phyloP scores from a whole-genome alignment of 2,329 filamentous ascomycete genomes.

The Colletotrichum destructivum region DNA sequence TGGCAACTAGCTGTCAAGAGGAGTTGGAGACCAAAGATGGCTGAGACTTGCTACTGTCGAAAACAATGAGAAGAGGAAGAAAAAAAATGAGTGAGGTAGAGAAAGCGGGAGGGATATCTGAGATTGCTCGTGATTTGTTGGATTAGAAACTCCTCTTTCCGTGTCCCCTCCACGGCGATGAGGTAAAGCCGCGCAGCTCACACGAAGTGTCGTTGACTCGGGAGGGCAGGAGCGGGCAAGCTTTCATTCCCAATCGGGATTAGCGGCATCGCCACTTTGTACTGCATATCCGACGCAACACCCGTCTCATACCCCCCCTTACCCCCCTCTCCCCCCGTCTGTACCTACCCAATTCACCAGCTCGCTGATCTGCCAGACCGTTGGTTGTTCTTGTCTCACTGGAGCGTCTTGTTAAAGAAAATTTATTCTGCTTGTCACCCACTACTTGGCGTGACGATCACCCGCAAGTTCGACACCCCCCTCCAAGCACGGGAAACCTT shows the following conservation, averaged over 20 bases:
- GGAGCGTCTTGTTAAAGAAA: no score
- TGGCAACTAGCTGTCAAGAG: neutral
- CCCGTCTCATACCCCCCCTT: neutral
- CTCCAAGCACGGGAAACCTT: no score
- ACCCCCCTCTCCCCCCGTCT: no score
- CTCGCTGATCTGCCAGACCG: no score
- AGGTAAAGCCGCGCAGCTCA: constrained; percentile 1
- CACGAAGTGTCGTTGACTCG: neutral
- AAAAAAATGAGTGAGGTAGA: neutral
- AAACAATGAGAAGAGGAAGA: neutral
- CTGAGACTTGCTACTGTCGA: neutral
- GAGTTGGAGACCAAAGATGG: neutral
- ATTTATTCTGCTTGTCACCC: no score
- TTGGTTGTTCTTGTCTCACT: no score
- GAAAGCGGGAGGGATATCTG: neutral
- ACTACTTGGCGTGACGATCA: no score
- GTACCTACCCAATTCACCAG: neutral
- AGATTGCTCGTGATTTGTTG: neutral
- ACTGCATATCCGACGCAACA: neutral
- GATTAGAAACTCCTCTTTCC: neutral
- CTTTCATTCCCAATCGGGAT: neutral
- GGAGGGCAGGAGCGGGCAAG: neutral
- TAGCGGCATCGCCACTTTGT: neutral
- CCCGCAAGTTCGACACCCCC: no score
- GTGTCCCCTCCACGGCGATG: neutral